A percentile compares a stretch with the other conserved stretches of the same genome.
phyloP scores from a whole-genome alignment of 2,329 filamentous ascomycete species.

The Pseudogymnoascus sp. region DNA sequence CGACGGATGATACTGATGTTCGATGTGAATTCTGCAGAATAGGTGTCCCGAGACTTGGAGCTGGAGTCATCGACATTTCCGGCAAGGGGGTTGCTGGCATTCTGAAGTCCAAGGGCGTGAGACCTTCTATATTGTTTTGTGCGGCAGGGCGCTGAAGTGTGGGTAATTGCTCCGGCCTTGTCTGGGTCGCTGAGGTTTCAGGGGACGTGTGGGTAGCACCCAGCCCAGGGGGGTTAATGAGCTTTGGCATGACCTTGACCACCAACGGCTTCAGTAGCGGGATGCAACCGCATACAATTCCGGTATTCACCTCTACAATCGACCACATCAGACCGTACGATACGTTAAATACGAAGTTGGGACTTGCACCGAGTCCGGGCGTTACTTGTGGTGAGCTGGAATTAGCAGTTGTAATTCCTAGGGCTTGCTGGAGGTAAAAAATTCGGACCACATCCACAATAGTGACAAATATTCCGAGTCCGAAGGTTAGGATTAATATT shows the following conservation, averaged over 20 bases:
- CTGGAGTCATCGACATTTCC: neutral
- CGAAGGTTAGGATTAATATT: constrained; percentile 77
- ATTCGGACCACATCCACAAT: constrained; percentile 81
- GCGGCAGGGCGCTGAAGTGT: neutral
- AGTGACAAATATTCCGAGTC: constrained; percentile 76
- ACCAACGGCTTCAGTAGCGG: constrained; percentile 81
- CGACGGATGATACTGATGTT: neutral
- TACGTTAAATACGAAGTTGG: constrained; percentile 61
- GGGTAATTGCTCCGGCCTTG: neutral
- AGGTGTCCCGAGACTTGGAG: neutral
- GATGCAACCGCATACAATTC: constrained; percentile 79
- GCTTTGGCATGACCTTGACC: constrained; percentile 31
- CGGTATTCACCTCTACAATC: constrained; percentile 79
- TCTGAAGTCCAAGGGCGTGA: neutral
- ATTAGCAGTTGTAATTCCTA: neutral
- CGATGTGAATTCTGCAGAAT: neutral
- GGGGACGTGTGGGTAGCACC: neutral
- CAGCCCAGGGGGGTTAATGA: constrained; percentile 3
- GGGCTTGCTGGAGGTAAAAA: constrained; percentile 66
- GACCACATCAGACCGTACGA: constrained; percentile 87
- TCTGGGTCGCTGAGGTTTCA: neutral
- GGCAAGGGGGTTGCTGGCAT: neutral
- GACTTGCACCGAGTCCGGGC: neutral
- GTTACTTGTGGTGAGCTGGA: neutral
- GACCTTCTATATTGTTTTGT: neutral